These are phyloP conservation scores for Penicillium maclennaniae DNA, from an alignment of 495 filamentous ascomycete species.

Conservation along the genomic window DNA sequence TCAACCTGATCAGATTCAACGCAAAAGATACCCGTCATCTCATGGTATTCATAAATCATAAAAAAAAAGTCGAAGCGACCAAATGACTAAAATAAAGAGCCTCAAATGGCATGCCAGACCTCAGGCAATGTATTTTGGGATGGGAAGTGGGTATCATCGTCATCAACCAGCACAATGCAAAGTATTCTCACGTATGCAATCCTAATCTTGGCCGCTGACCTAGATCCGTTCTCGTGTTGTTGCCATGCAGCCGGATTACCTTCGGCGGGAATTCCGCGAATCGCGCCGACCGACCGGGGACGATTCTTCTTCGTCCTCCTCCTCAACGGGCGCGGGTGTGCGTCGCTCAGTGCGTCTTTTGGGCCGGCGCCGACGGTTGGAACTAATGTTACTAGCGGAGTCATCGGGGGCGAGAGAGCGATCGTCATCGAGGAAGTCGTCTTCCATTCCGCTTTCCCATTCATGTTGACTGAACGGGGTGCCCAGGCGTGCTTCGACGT, in stretches of 20 bases:
- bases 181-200: constrained; percentile 21
- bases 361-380: constrained; percentile 63
- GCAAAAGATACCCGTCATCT: background rate
- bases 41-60: constrained; percentile 27
- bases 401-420: constrained; percentile 69
- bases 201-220: background rate
- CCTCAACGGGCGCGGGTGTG: constrained; percentile 80
- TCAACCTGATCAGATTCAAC: background rate
- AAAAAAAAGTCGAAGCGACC: constrained; percentile 1
- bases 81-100: background rate
- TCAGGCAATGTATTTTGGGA: background rate
- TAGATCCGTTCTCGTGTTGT: background rate
- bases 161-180: constrained; percentile 22
- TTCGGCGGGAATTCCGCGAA: constrained; percentile 23
- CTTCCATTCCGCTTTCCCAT: constrained; percentile 56
- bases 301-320: constrained; percentile 65
- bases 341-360: constrained; percentile 68
- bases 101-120: background rate
- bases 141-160: constrained; percentile 23
- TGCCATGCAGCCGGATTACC: constrained; percentile 8
- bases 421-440: constrained; percentile 55
- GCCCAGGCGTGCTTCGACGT: constrained; percentile 51
- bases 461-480: constrained; percentile 47
- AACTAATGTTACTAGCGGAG: constrained; percentile 83
- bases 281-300: constrained; percentile 29